Conservation (phyloP, 2,329 filamentous ascomycete species). For the Zymoseptoria ardabiliae region DNA sequence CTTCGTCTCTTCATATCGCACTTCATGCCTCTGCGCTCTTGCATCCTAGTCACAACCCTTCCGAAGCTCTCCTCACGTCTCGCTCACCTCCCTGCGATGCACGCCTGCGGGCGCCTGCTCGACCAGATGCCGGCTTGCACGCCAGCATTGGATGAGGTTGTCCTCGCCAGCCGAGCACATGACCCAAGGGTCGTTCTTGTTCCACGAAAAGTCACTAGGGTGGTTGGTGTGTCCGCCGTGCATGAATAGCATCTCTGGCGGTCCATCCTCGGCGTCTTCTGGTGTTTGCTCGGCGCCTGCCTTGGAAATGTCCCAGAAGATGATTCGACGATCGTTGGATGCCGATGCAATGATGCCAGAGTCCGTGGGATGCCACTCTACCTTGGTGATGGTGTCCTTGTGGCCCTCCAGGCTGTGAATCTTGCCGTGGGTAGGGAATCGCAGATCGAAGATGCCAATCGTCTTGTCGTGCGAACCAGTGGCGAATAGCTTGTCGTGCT, state of each 20-base stretch:
- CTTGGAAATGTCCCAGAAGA: constrained; percentile 92
- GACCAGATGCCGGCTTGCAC: constrained; percentile 29
- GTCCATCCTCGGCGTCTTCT: constrained; percentile 90
- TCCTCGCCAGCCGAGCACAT: constrained; percentile 94
- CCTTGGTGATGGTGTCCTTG: constrained; percentile 78
- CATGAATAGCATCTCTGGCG: constrained; percentile 97
- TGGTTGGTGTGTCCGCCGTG: constrained; percentile 97
- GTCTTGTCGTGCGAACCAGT: constrained; percentile 95
- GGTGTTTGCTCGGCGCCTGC: constrained; percentile 91
- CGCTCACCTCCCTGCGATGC: constrained; percentile 23
- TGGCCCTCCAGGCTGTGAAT: constrained; percentile 87
- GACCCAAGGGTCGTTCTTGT: constrained; percentile 92
- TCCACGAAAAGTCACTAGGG: constrained; percentile 96
- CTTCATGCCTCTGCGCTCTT: neutral
- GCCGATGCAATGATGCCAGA: constrained; percentile 81
- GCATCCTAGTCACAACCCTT: neutral
- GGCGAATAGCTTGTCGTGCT: constrained; percentile 80
- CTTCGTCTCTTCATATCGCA: neutral
- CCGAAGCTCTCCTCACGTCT: neutral
- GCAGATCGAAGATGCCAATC: constrained; percentile 89
- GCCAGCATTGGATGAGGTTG: constrained; percentile 85
- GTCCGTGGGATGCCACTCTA: constrained; percentile 92
- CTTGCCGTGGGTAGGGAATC: constrained; percentile 61
- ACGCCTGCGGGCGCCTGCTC: constrained; percentile 29
- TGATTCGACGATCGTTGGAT: constrained; percentile 85